Evolutionary conservation across 148 eudicot species (phyloP), one percentile per base, ranked within the genome.

Genomic region (Fallopia convolvulus): DNA sequence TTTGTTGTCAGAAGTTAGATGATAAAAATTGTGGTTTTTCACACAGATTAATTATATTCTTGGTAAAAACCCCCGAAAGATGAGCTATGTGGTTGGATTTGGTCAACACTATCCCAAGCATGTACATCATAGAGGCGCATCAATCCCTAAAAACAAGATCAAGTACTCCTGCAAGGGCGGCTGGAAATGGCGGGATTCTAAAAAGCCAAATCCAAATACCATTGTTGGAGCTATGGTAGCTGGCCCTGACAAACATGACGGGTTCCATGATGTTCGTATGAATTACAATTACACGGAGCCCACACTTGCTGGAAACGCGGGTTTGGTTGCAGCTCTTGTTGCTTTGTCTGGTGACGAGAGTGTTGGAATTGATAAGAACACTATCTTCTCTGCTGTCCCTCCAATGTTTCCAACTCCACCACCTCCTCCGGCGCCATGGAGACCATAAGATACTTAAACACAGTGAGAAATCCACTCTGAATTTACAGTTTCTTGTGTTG

Each of bases 241-340:
- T 2, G 98, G 98, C 9, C 98, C 98, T 5, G 98, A 93, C 85
- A 87, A 71, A 65, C 92, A 76, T 0, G 98, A 93, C 18, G 93
- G 98, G 14, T 93, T 91, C 87, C 91, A 81, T 44, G 98, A 93
- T 30, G 88, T 87, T 13, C 93, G 98, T 20, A 83, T 87, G 8
- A 93, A 93, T 74, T 89, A 93, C 85, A 93, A 93, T 60, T 93
- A 93, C 88, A 91, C 98, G 0, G 98, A 93, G 84, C 98, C 98
- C 6, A 93, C 98, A 0, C 79, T 93, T 40, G 98, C 97, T 2
- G 98, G 98, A 33, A 93, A 93, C 76, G 98, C 98, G 0, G 98
- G 98, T 41, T 77, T 93, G 77, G 98, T 93, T 30, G 97, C 97
- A 32, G 89, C 97, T 42, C 91, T 93, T 11, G 92, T 91, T 26